phyloP scores from a whole-genome alignment of 2,329 filamentous ascomycete genomes.

The Colletotrichum cuscutae region DNA sequence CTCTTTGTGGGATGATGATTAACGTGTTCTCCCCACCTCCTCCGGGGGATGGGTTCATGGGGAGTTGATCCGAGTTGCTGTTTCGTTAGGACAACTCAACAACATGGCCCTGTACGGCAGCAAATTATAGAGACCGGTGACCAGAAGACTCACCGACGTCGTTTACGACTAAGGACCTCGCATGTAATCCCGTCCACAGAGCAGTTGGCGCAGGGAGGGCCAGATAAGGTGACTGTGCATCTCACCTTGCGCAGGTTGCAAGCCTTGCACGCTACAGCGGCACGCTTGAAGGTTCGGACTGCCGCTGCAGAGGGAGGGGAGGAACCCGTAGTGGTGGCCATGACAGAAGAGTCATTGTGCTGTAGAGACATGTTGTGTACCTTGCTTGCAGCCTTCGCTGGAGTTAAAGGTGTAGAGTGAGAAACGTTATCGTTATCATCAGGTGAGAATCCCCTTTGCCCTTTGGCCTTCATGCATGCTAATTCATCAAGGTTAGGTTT shows the following conservation, averaged over 20 bases:
- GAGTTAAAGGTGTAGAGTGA: slow-evolving; percentile 1
- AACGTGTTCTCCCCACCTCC: slow-evolving; percentile 11
- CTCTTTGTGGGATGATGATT: slow-evolving; percentile 14
- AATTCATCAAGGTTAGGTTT: neutral
- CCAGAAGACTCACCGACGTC: slow-evolving; percentile 7
- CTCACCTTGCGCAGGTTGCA: slow-evolving; percentile 40
- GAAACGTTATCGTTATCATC: neutral
- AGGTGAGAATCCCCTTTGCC: neutral
- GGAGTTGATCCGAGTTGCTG: slow-evolving; percentile 25
- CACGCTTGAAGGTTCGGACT: slow-evolving; percentile 19
- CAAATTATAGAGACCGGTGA: no score
- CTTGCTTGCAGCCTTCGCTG: neutral
- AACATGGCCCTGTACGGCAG: no score
- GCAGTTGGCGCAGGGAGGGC: slow-evolving; percentile 39
- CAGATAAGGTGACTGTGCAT: slow-evolving; percentile 38
- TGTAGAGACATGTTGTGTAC: slow-evolving; percentile 14
- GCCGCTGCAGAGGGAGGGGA: neutral
- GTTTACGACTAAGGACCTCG: slow-evolving; percentile 32
- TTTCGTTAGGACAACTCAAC: neutral
- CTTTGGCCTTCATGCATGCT: slow-evolving; percentile 1
- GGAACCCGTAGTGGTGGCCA: neutral
- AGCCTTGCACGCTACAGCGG: slow-evolving; percentile 37
- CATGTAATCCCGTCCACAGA: slow-evolving; percentile 36
- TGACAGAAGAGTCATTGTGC: neutral
- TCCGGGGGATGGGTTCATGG: neutral